Conservation (phyloP, 768 basidiomycete species). For the Boletus coccyginus region DNA sequence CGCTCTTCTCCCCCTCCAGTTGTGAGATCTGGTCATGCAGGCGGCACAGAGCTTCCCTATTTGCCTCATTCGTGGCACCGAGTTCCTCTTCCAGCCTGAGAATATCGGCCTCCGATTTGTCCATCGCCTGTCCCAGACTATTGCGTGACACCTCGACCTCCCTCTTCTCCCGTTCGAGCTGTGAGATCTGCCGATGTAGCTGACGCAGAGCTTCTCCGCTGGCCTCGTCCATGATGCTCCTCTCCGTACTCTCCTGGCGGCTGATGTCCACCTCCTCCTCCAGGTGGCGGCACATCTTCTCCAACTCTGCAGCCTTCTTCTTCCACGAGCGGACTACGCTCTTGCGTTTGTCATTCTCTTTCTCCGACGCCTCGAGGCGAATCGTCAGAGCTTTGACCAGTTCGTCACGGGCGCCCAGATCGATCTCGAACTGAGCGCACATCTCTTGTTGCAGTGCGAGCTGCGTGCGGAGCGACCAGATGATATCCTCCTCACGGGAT, state of each 20-base stretch:
- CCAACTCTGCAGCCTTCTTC: constrained; percentile 74
- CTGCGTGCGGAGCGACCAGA: constrained; percentile 72
- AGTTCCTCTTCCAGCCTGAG: neutral
- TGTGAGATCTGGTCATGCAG: neutral
- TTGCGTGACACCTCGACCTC: constrained; percentile 48
- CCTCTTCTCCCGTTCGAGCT: constrained; percentile 65
- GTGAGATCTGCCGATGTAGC: constrained; percentile 75
- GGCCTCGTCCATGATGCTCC: constrained; percentile 82
- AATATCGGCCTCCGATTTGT: neutral
- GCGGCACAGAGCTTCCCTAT: neutral
- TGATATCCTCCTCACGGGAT: constrained; percentile 69
- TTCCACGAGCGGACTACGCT: constrained; percentile 58
- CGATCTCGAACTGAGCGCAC: constrained; percentile 73
- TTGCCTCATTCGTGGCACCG: neutral
- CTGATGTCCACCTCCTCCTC: constrained; percentile 90
- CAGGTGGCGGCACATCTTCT: constrained; percentile 58
- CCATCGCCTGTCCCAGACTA: constrained; percentile 11
- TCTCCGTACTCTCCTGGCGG: constrained; percentile 75
- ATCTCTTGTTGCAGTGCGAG: constrained; percentile 73
- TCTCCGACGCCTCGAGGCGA: constrained; percentile 54
- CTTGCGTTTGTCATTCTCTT: constrained; percentile 61
- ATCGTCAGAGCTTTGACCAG: constrained; percentile 57
- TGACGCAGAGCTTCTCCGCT: constrained; percentile 75
- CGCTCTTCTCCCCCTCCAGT: neutral
- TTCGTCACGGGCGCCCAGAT: constrained; percentile 71